phyloP scores from a whole-genome alignment of 345 rosid species.

The Schrenkiella parvula region DNA sequence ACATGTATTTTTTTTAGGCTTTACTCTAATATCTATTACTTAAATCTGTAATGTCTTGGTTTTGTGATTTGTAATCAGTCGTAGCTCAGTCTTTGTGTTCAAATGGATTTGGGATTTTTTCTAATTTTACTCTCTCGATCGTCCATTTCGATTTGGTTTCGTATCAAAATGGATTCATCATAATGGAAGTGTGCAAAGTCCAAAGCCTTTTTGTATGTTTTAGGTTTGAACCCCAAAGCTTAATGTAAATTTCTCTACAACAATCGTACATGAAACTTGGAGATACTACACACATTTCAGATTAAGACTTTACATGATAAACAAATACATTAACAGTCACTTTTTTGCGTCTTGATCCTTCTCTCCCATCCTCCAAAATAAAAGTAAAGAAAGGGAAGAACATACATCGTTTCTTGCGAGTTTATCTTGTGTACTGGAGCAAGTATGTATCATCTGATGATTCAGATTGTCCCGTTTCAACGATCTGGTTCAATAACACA shows the following conservation, averaged over 20 bases:
- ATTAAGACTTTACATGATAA: neutral
- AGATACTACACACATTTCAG: neutral
- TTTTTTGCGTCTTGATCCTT: neutral
- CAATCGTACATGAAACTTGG: slow-evolving; percentile 4
- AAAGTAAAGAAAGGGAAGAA: slow-evolving; percentile 5
- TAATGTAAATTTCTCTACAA: neutral
- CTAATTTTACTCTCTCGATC: too few relatives aligned
- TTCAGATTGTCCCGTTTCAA: slow-evolving; percentile 49
- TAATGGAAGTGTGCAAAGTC: neutral
- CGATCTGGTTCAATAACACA: slow-evolving; percentile 44
- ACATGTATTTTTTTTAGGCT: neutral
- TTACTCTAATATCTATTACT: neutral
- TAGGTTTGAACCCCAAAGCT: neutral
- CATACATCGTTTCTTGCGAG: neutral
- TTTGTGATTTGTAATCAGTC: neutral
- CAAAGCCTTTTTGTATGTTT: neutral
- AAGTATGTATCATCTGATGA: slow-evolving; percentile 54
- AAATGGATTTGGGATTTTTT: too few relatives aligned
- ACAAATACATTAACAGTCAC: neutral
- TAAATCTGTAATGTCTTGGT: neutral
- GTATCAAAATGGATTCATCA: neutral
- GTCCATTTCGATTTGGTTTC: neutral
- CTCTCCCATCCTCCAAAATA: slow-evolving; percentile 12
- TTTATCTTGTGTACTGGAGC: slow-evolving; percentile 42
- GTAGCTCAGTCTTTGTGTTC: neutral